Conservation (phyloP, 2,329 filamentous ascomycete genomes). For the Paraphaeosphaeria minitans region DNA sequence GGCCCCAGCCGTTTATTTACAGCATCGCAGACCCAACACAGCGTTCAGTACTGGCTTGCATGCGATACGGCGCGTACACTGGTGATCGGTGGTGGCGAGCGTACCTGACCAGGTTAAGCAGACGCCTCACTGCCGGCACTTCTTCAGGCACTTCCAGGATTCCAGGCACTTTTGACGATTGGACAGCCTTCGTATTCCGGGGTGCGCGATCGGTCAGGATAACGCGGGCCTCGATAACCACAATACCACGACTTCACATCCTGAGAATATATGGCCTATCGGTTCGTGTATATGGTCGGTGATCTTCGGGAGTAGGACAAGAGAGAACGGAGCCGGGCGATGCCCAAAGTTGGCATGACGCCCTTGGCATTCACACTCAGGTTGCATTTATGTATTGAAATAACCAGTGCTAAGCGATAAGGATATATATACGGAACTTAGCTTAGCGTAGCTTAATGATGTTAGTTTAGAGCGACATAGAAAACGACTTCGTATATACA, state of each 20-base stretch:
- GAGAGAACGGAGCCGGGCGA: neutral
- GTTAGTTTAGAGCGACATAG: neutral
- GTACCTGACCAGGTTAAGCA: neutral
- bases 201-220: constrained; percentile 1
- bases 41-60: neutral
- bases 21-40: neutral
- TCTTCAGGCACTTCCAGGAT: neutral
- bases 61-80: neutral
- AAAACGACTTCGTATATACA: constrained; percentile 5
- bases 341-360: neutral
- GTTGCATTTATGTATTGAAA: neutral
- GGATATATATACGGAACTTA: neutral
- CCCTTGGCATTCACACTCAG: neutral
- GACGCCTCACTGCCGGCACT: constrained; percentile 7
- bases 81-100: neutral
- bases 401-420: neutral
- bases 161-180: constrained; percentile 3
- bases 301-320: neutral
- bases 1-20: neutral
- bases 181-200: neutral
- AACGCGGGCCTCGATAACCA: neutral
- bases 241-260: neutral
- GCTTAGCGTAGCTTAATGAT: neutral
- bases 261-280: neutral
- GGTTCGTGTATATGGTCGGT: neutral